Conservation (phyloP, 805 yeast genomes). For the Ogataea haglerorum region DNA sequence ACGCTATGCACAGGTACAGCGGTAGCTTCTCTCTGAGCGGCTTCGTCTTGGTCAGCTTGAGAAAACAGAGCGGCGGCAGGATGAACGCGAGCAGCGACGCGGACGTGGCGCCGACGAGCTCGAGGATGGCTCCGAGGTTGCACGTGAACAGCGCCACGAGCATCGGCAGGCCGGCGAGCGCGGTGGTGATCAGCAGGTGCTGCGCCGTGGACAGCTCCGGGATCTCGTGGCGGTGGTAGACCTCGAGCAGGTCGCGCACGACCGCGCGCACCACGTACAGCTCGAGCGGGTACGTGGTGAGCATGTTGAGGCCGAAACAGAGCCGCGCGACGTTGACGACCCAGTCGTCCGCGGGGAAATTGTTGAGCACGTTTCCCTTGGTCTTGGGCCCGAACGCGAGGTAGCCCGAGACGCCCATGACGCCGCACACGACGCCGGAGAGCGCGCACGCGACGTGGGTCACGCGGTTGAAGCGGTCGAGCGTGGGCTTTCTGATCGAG, state of each 20-base stretch:
- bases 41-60: slow-evolving; percentile 56
- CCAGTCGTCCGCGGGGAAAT: slow-evolving; percentile 72
- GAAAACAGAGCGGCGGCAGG: slow-evolving; percentile 79
- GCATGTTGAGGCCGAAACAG: slow-evolving; percentile 89
- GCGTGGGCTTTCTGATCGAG: slow-evolving; percentile 71
- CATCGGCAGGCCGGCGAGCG: slow-evolving; percentile 68
- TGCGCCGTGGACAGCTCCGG: slow-evolving; percentile 35
- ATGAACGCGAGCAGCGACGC: slow-evolving; percentile 93
- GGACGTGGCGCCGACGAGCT: slow-evolving; percentile 87
- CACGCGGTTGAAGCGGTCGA: slow-evolving; percentile 67
- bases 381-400: slow-evolving; percentile 71
- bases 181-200: slow-evolving; percentile 64
- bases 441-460: slow-evolving; percentile 83
- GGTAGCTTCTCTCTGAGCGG: slow-evolving; percentile 47
- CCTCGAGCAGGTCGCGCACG: slow-evolving; percentile 53
- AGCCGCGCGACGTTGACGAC: slow-evolving; percentile 83
- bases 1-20: slow-evolving; percentile 55
- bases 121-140: slow-evolving; percentile 84
- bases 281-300: slow-evolving; percentile 88
- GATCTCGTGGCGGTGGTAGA: slow-evolving; percentile 23
- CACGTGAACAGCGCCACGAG: slow-evolving; percentile 74
- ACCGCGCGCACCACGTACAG: slow-evolving; percentile 89
- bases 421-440: slow-evolving; percentile 72
- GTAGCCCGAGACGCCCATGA: slow-evolving; percentile 79
- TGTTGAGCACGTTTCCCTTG: slow-evolving; percentile 84